These are phyloP conservation scores for Mycena belliarum DNA, from an alignment of 768 basidiomycete genomes.

Conservation along the genomic window DNA sequence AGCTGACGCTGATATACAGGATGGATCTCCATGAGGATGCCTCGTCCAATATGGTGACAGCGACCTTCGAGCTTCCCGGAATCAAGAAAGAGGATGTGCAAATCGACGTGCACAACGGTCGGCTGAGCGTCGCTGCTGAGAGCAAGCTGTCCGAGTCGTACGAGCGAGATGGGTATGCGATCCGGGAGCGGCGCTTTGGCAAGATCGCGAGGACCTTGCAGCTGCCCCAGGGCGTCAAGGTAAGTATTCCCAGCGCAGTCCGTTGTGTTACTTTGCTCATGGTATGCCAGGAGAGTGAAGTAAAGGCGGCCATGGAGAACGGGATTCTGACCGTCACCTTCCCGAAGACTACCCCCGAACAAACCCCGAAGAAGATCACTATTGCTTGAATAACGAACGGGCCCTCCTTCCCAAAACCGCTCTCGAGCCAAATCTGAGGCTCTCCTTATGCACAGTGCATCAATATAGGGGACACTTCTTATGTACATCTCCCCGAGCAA, in stretches of 20 bases:
- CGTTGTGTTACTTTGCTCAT: slow-evolving; percentile 17
- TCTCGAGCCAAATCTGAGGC: no score
- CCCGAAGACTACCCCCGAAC: slow-evolving; percentile 47
- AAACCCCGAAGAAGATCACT: slow-evolving; percentile 35
- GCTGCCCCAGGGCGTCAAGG: slow-evolving; percentile 57
- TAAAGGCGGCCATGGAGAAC: slow-evolving; percentile 49
- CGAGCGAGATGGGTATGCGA: slow-evolving; percentile 41
- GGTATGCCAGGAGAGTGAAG: slow-evolving; percentile 28
- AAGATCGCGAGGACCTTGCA: slow-evolving; percentile 48
- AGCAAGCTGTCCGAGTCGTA: slow-evolving; percentile 35
- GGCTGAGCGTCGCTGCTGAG: slow-evolving; percentile 57
- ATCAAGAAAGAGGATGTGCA: slow-evolving; percentile 52
- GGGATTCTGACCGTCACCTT: slow-evolving; percentile 54
- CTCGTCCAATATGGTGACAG: slow-evolving; percentile 52
- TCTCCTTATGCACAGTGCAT: no score
- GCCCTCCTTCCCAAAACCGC: not conserved
- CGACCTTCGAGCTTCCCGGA: slow-evolving; percentile 62
- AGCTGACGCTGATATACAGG: slow-evolving; percentile 27
- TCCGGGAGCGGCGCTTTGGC: slow-evolving; percentile 55
- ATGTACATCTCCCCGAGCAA: no score
- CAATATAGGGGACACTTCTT: no score
- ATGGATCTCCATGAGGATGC: slow-evolving; percentile 59
- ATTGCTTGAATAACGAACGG: slow-evolving; percentile 27
- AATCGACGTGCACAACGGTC: slow-evolving; percentile 54
- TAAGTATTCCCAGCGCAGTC: slow-evolving; percentile 27